Percentiles rank a stretch among this genome's conserved stretches.
phyloP scores from a whole-genome alignment of 345 rosid species.

The Punica granatum region DNA sequence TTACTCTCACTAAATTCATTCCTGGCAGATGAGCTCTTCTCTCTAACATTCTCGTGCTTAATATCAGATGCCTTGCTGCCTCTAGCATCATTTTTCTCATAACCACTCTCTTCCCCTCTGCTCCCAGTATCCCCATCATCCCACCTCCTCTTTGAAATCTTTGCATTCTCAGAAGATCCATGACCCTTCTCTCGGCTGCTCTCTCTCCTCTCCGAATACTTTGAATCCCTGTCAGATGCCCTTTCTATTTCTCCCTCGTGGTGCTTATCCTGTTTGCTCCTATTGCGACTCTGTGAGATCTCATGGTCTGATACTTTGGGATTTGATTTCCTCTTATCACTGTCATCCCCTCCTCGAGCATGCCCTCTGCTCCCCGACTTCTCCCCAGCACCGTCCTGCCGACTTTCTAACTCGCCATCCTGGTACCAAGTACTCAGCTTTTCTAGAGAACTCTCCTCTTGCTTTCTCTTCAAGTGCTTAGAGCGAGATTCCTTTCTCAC shows the following conservation, averaged over 20 bases:
- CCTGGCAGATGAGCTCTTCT: conserved; percentile 35
- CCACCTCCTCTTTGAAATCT: conserved; percentile 79
- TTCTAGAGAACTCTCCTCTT: conserved; percentile 89
- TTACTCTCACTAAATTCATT: conserved; percentile 52
- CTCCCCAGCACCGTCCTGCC: conserved; percentile 54
- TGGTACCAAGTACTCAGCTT: conserved; percentile 83
- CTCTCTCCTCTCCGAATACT: conserved; percentile 58
- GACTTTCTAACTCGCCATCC: conserved; percentile 73
- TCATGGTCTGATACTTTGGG: conserved; percentile 53
- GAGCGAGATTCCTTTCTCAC: conserved; percentile 35
- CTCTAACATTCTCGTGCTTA: conserved; percentile 45
- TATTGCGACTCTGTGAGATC: conserved; percentile 41
- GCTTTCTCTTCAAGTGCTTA: conserved; percentile 64
- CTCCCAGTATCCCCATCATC: conserved; percentile 51
- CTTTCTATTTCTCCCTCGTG: conserved; percentile 47
- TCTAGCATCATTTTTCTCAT: conserved; percentile 45
- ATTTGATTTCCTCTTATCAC: conserved; percentile 50
- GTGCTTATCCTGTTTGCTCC: conserved; percentile 64
- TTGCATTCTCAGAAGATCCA: conserved; percentile 50
- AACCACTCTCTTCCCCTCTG: conserved; percentile 44
- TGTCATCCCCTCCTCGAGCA: conserved; percentile 33
- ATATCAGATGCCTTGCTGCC: conserved; percentile 58
- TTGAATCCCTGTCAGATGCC: conserved; percentile 48
- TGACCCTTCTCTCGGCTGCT: conserved; percentile 62
- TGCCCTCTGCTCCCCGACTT: conserved; percentile 44